Percentiles rank a stretch among this genome's conserved stretches.
Evolutionary conservation across 345 rosid species (phyloP).

Genomic region (Limnanthes douglasii): DNA sequence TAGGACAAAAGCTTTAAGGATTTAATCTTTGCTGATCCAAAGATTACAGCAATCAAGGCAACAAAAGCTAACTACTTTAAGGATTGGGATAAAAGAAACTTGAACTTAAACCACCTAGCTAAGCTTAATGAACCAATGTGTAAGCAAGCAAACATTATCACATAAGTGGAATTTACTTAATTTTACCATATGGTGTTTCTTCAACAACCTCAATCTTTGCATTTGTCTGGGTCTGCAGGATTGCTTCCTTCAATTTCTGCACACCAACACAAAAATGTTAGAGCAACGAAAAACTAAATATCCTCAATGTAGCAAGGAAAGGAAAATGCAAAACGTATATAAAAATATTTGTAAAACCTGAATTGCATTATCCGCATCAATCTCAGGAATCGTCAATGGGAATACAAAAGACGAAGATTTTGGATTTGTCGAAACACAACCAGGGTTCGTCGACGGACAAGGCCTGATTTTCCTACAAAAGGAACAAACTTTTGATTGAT

Average conservation of each 20-base stretch:
- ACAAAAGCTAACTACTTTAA: too few relatives aligned
- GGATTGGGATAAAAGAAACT: too few relatives aligned
- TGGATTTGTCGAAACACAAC: slow-evolving; percentile 82
- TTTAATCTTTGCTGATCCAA: too few relatives aligned
- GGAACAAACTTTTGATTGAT: neutral
- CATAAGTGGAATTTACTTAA: too few relatives aligned
- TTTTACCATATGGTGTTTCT: slow-evolving; percentile 65
- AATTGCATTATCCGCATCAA: slow-evolving; percentile 26
- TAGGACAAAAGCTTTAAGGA: too few relatives aligned
- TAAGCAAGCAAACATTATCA: too few relatives aligned
- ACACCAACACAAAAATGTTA: neutral
- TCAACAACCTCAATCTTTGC: slow-evolving; percentile 35
- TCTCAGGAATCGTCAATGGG: slow-evolving; percentile 55
- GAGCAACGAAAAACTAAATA: neutral
- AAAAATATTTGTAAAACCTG: slow-evolving; percentile 21
- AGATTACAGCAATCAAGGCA: too few relatives aligned
- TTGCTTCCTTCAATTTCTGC: slow-evolving; percentile 64
- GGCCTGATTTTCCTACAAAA: slow-evolving; percentile 64
- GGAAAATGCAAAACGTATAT: too few relatives aligned
- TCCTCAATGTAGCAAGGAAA: neutral
- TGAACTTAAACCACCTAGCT: too few relatives aligned
- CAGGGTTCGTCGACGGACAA: slow-evolving; percentile 82
- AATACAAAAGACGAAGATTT: slow-evolving; percentile 71
- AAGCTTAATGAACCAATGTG: too few relatives aligned
- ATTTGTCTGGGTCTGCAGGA: slow-evolving; percentile 55